Conservation (phyloP, 192 early-diverging fungal species). For the Entomortierella beljakovae region DNA sequence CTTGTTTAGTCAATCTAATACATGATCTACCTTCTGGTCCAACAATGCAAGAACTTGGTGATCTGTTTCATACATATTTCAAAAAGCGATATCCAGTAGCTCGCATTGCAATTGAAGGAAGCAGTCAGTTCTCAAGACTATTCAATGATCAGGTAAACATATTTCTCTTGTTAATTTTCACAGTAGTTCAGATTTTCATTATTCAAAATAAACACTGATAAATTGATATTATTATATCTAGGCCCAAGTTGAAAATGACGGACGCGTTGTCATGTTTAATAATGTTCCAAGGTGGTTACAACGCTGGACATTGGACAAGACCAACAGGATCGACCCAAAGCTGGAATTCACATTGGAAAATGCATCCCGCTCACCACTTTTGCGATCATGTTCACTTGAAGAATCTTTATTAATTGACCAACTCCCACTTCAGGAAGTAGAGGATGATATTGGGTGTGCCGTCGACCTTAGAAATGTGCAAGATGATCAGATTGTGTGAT, state of each 20-base stretch:
- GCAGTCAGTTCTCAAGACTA: slow-evolving; percentile 35
- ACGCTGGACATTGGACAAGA: slow-evolving; percentile 37
- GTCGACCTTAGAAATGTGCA: no score
- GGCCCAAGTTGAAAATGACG: slow-evolving; percentile 35
- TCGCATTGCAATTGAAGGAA: slow-evolving; percentile 47
- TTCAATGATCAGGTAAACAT: slow-evolving; percentile 44
- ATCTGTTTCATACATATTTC: slow-evolving; percentile 39
- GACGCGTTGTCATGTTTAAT: slow-evolving; percentile 45
- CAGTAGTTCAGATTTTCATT: no score
- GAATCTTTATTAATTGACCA: background rate
- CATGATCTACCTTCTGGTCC: slow-evolving; percentile 33
- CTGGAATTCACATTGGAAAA: slow-evolving; percentile 18
- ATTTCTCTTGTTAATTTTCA: background rate
- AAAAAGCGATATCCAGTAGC: slow-evolving; percentile 39
- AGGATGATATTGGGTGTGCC: no score
- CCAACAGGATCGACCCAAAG: slow-evolving; percentile 21
- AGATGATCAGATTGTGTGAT: background rate
- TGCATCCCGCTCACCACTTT: slow-evolving; percentile 2
- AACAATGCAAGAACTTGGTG: slow-evolving; percentile 33
- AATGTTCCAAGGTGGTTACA: slow-evolving; percentile 40
- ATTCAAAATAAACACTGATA: no score
- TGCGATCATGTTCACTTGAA: background rate
- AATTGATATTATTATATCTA: background rate
- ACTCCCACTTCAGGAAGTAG: background rate
- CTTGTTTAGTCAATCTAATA: slow-evolving; percentile 46